A percentile compares a stretch with the other conserved stretches of the same genome.
Evolutionary conservation across 1,139 yeast species (phyloP).

Genomic region (Diutina catenulata): DNA sequence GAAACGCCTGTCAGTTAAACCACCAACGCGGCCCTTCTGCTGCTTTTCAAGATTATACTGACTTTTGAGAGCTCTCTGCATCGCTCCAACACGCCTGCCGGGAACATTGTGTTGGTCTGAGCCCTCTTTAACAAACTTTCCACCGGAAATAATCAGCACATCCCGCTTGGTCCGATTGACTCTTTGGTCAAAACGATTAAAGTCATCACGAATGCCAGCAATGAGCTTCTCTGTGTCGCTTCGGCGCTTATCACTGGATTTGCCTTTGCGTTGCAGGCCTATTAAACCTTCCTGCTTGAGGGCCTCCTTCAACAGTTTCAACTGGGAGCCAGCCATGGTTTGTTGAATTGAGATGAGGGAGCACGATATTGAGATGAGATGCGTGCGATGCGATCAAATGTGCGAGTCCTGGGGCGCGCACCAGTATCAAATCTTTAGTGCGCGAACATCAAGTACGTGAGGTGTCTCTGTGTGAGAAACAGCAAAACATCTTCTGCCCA

Average conservation of each 20-base stretch:
- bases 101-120: conserved; percentile 33
- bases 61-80: conserved; percentile 59
- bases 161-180: conserved; percentile 59
- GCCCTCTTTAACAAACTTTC: conserved; percentile 46
- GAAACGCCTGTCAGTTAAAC: conserved; percentile 75
- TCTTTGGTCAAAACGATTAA: conserved; percentile 82
- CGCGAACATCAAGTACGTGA: too few species aligned
- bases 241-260: conserved; percentile 44
- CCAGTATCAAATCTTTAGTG: too few species aligned
- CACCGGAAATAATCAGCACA: conserved; percentile 42
- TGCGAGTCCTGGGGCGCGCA: not conserved
- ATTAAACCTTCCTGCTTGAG: conserved; percentile 69
- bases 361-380: too few species aligned
- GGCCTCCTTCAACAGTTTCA: conserved; percentile 70
- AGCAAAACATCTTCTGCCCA: too few species aligned
- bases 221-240: conserved; percentile 30
- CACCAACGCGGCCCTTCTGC: conserved; percentile 56
- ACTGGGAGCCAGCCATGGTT: conserved; percentile 83
- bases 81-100: conserved; percentile 50
- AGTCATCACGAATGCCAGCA: conserved; percentile 58
- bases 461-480: too few species aligned
- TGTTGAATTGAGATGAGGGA: too few species aligned
- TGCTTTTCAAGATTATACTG: conserved; percentile 57
- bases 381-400: not conserved
- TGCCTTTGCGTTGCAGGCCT: conserved; percentile 58